A percentile compares a stretch with the other conserved stretches of the same genome.
Conservation (phyloP, 2,329 filamentous ascomycete genomes). For the Pestalotiopsis sp. region DNA sequence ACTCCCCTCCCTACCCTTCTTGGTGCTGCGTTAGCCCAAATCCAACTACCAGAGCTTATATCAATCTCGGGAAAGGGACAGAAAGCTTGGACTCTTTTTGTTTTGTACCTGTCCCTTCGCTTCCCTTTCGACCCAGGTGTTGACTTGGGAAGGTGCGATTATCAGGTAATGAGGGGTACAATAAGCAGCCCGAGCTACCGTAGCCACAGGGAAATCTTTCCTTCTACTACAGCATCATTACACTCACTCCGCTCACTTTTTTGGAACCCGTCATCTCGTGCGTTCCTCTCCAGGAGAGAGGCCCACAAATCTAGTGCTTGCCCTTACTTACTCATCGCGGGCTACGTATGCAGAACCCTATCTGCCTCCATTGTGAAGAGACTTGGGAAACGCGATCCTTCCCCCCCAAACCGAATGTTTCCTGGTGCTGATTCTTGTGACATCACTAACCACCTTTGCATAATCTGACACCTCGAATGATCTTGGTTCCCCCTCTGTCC, state of each 20-base stretch:
- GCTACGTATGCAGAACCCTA: not conserved
- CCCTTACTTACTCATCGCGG: not conserved
- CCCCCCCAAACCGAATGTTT: not conserved
- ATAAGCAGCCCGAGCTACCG: too few species aligned
- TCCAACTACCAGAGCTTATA: not conserved
- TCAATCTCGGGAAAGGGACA: not conserved
- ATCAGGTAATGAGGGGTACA: too few species aligned
- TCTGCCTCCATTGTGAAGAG: not conserved
- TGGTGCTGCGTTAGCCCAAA: not conserved
- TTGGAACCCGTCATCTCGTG: too few species aligned
- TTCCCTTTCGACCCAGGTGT: too few species aligned
- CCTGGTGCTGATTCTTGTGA: not conserved
- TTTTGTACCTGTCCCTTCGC: too few species aligned
- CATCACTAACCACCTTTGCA: not conserved
- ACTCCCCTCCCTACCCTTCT: not conserved
- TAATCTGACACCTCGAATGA: not conserved
- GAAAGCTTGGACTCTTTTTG: not conserved
- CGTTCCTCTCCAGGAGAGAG: too few species aligned
- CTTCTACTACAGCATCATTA: too few species aligned
- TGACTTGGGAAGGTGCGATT: too few species aligned
- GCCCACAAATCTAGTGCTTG: not conserved
- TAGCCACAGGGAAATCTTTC: too few species aligned
- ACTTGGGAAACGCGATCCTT: not conserved
- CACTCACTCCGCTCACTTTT: too few species aligned
- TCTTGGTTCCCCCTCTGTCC: not conserved